A percentile compares a stretch with the other conserved stretches of the same genome.
Evolutionary conservation across 441 rosid genomes (phyloP).

Genomic region (Geranium incanum): DNA sequence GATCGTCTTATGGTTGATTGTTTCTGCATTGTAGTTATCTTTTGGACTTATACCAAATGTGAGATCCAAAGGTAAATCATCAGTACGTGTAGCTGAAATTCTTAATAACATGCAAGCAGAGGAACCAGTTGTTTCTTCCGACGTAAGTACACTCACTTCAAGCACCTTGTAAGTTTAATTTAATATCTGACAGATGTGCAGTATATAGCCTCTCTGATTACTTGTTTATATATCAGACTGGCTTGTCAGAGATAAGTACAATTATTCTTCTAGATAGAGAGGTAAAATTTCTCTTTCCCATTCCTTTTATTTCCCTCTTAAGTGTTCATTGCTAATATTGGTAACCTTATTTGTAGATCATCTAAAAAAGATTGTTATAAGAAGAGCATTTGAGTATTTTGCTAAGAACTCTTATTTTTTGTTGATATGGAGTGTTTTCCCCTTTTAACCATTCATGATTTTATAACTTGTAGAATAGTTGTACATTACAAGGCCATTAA

Average conservation of each 20-base stretch:
- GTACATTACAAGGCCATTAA: too few species aligned
- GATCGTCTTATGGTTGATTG: slow-evolving; percentile 10
- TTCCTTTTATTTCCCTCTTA: neutral
- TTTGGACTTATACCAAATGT: slow-evolving; percentile 89
- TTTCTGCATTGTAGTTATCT: slow-evolving; percentile 47
- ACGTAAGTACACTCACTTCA: slow-evolving; percentile 40
- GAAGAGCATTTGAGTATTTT: neutral
- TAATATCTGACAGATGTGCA: slow-evolving; percentile 6
- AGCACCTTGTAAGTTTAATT: slow-evolving; percentile 5
- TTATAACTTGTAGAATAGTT: too few species aligned
- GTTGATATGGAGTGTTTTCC: too few species aligned
- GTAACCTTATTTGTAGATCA: slow-evolving; percentile 3
- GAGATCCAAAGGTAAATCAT: slow-evolving; percentile 87
- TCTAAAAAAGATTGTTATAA: neutral
- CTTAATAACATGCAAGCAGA: slow-evolving; percentile 79
- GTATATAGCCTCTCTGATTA: slow-evolving; percentile 15
- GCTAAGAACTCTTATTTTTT: too few species aligned
- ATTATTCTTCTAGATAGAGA: slow-evolving; percentile 85
- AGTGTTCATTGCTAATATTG: slow-evolving; percentile 2
- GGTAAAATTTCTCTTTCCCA: slow-evolving; percentile 32
- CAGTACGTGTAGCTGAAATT: slow-evolving; percentile 82
- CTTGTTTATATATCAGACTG: slow-evolving; percentile 42
- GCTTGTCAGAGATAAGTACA: slow-evolving; percentile 72
- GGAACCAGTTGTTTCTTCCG: slow-evolving; percentile 75
- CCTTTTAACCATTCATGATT: too few species aligned